Percentiles rank a stretch among this genome's conserved stretches.
Conservation (phyloP, 352 stramenopile species). For the Aphanomyces cochlioides region DNA sequence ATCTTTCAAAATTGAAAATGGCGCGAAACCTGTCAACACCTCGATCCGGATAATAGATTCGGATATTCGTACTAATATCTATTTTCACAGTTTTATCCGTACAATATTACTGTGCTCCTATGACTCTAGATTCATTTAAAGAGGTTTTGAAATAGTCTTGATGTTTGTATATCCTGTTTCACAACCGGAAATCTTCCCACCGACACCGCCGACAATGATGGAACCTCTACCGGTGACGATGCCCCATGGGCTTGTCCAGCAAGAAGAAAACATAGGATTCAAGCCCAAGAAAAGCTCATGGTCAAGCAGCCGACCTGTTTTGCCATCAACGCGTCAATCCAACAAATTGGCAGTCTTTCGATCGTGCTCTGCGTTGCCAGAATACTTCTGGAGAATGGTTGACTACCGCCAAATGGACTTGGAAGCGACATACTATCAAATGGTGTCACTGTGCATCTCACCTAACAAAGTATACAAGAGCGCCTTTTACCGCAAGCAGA, state of each 20-base stretch:
- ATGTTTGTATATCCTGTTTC: too few relatives aligned
- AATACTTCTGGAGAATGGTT: constrained; percentile 77
- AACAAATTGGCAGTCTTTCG: constrained; percentile 45
- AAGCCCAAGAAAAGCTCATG: not conserved
- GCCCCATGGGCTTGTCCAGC: not conserved
- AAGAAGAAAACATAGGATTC: constrained; percentile 4
- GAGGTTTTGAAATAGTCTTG: too few relatives aligned
- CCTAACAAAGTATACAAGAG: constrained; percentile 86
- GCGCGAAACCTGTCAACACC: too few relatives aligned
- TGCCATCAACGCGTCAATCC: not conserved
- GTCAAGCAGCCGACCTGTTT: constrained; percentile 7
- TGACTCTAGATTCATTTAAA: too few relatives aligned
- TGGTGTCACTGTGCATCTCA: constrained; percentile 82
- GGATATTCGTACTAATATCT: not conserved
- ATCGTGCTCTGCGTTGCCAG: constrained; percentile 65
- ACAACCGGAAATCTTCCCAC: too few relatives aligned
- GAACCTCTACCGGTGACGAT: constrained; percentile 8
- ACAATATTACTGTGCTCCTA: too few relatives aligned
- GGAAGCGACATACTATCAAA: constrained; percentile 85
- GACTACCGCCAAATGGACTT: constrained; percentile 87
- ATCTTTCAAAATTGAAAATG: too few relatives aligned
- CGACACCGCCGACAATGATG: constrained; percentile 12
- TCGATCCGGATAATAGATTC: not conserved
- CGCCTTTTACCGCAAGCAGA: constrained; percentile 89
- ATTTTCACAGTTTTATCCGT: too few relatives aligned